These are phyloP conservation scores for Arbutus unedo DNA, from an alignment of 148 eudicot species.

Conservation along the genomic window DNA sequence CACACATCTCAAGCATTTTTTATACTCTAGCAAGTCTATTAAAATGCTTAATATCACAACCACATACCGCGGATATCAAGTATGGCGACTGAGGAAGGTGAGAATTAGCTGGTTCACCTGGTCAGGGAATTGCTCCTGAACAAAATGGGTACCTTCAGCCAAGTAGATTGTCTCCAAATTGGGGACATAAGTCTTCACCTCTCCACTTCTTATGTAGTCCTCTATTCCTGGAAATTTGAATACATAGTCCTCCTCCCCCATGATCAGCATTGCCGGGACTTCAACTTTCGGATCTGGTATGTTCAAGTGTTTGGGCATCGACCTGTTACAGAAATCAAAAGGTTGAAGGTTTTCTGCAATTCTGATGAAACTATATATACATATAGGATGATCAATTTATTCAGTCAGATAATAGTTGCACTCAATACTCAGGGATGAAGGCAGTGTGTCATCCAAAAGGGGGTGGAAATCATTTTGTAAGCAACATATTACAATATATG, in stretches of 20 bases:
- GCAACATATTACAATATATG: neutral
- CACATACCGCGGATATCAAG: neutral
- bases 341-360: neutral
- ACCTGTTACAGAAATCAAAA: conserved; percentile 1
- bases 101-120: conserved; percentile 33
- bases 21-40: neutral
- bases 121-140: conserved; percentile 47
- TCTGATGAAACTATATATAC: neutral
- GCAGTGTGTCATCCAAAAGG: neutral
- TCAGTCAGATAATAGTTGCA: neutral
- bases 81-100: conserved; percentile 29
- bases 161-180: conserved; percentile 33
- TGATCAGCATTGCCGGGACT: conserved; percentile 33
- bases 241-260: conserved; percentile 35
- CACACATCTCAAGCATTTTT: neutral
- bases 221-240: conserved; percentile 42
- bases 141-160: conserved; percentile 42
- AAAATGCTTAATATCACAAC: neutral
- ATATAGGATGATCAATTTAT: neutral
- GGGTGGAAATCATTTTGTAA: neutral
- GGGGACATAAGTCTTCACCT: conserved; percentile 29
- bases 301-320: conserved; percentile 1
- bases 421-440: neutral
- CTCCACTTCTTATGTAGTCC: conserved; percentile 31
- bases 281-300: conserved; percentile 28